phyloP scores from a whole-genome alignment of 768 basidiomycete species.

The Sarcodon aspratus region DNA sequence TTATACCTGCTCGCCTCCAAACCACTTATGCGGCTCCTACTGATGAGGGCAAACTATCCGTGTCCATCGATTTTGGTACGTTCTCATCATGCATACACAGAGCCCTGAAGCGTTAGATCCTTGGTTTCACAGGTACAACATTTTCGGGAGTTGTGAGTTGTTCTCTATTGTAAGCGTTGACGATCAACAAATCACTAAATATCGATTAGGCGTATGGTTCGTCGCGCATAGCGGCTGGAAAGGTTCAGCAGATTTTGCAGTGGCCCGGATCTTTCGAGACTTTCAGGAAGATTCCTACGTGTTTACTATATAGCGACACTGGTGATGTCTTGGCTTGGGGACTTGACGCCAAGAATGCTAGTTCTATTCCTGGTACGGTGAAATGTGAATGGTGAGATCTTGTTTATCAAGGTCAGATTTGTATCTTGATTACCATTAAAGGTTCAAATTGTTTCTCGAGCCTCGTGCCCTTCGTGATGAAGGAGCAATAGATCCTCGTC shows the following conservation, averaged over 20 bases:
- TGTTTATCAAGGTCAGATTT: not conserved
- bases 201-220: conserved; percentile 67
- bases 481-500: conserved; percentile 57
- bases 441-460: conserved; percentile 85
- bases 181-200: not conserved
- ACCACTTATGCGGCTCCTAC: conserved; percentile 3
- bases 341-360: conserved; percentile 75
- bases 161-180: not conserved
- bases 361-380: conserved; percentile 50
- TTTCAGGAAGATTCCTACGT: conserved; percentile 77
- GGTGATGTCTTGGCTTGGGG: conserved; percentile 79
- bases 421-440: conserved; percentile 8
- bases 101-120: not conserved
- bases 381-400: conserved; percentile 40
- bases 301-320: conserved; percentile 66
- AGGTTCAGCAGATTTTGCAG: conserved; percentile 72
- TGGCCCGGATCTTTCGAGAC: conserved; percentile 86
- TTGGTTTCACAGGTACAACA: conserved; percentile 57
- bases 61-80: conserved; percentile 77
- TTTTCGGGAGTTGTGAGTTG: conserved; percentile 78
- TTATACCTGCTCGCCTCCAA: not conserved
- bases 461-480: conserved; percentile 71
- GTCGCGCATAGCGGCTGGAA: conserved; percentile 68
- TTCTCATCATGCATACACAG: conserved; percentile 1
- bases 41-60: conserved; percentile 72